Evolutionary conservation across 83 land plant genomes (phyloP).

Genomic region (Isoetes engelmannii): DNA sequence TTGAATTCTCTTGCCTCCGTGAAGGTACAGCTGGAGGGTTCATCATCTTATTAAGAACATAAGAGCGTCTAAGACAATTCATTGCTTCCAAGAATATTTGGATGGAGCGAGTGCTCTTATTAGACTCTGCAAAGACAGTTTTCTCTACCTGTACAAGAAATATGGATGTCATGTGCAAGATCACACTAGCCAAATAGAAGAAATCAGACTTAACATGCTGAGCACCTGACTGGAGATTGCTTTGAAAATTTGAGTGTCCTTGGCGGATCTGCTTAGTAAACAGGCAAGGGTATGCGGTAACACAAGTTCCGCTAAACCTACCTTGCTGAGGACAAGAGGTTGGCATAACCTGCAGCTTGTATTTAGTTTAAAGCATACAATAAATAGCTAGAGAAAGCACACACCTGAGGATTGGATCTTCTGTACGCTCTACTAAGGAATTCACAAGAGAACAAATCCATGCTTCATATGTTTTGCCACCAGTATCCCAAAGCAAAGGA

Average conservation of each 20-base stretch:
- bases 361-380: neutral
- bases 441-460: constrained; percentile 35
- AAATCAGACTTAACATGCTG: neutral
- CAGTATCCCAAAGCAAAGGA: constrained; percentile 23
- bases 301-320: constrained; percentile 70
- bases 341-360: constrained; percentile 59
- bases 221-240: constrained; percentile 61
- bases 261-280: constrained; percentile 45
- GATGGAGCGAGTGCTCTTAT: constrained; percentile 56
- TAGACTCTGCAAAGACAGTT: constrained; percentile 58
- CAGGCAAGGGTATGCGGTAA: constrained; percentile 55
- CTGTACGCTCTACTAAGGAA: constrained; percentile 24
- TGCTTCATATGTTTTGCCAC: constrained; percentile 23
- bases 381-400: neutral
- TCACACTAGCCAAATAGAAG: no score
- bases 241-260: constrained; percentile 32
- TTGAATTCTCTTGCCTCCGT: constrained; percentile 35
- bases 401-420: constrained; percentile 29
- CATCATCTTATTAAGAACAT: constrained; percentile 39
- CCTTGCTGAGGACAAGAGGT: constrained; percentile 56
- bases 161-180: neutral
- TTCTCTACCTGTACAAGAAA: constrained; percentile 55
- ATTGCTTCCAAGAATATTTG: constrained; percentile 69
- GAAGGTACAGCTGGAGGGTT: constrained; percentile 11
- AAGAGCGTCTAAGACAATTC: constrained; percentile 49